phyloP scores from a whole-genome alignment of 176 grass and related monocot genomes.

The Oryza longistaminata region DNA sequence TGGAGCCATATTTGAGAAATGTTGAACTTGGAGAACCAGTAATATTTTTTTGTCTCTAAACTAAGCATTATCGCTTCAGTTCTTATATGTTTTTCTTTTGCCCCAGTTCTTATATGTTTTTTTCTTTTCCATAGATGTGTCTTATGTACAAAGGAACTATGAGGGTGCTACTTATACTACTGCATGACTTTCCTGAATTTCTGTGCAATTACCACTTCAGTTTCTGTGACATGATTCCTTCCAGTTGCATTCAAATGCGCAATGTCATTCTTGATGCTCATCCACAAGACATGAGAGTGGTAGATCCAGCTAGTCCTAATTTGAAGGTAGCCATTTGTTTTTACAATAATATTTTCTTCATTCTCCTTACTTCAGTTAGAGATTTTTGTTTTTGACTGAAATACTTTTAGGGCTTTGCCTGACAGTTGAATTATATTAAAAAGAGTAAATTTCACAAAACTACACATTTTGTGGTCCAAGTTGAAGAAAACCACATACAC shows the following conservation, averaged over 20 bases:
- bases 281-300: conserved; percentile 85
- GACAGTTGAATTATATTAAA: too few relatives aligned
- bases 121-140: conserved; percentile 49
- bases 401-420: too few relatives aligned
- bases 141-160: conserved; percentile 81
- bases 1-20: conserved; percentile 91
- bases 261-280: conserved; percentile 89
- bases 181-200: conserved; percentile 93
- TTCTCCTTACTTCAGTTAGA: background rate
- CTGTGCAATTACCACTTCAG: conserved; percentile 87
- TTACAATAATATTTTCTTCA: background rate
- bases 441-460: too few relatives aligned
- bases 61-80: background rate
- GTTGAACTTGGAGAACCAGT: conserved; percentile 69
- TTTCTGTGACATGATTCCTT: conserved; percentile 88
- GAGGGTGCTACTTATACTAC: conserved; percentile 72
- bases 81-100: conserved; percentile 1
- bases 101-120: background rate
- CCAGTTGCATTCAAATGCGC: conserved; percentile 89
- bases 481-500: too few relatives aligned
- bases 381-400: too few relatives aligned
- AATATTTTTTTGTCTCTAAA: conserved; percentile 19
- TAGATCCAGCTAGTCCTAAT: conserved; percentile 82
- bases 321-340: conserved; percentile 53
- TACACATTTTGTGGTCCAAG: too few relatives aligned